phyloP scores from a whole-genome alignment of 805 yeast genomes.

The Pichia membranifaciens region DNA sequence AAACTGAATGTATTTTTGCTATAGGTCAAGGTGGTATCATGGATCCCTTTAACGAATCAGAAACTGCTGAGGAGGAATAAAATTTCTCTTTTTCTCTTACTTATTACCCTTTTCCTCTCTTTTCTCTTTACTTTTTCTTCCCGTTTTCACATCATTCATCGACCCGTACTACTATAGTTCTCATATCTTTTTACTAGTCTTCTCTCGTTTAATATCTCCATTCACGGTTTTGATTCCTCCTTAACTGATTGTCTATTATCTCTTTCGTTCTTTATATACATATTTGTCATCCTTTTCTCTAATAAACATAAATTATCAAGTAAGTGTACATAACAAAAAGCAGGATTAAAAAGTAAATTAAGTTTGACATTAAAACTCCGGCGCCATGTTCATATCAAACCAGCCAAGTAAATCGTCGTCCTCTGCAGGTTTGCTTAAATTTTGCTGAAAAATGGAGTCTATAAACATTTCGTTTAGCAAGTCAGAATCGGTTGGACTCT shows the following conservation, averaged over 20 bases:
- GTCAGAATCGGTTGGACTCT: conserved; percentile 24
- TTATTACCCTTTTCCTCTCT: background rate
- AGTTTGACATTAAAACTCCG: conserved; percentile 39
- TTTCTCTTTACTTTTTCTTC: background rate
- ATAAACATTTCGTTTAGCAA: conserved; percentile 27
- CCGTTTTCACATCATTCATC: no score
- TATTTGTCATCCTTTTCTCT: background rate
- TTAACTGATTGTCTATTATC: no score
- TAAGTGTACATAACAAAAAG: background rate
- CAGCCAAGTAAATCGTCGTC: conserved; percentile 88
- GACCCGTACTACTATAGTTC: no score
- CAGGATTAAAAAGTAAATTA: background rate
- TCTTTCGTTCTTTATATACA: background rate
- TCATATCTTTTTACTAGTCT: background rate
- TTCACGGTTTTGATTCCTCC: no score
- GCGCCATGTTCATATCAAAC: conserved; percentile 79
- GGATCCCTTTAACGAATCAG: conserved; percentile 61
- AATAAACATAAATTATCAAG: no score
- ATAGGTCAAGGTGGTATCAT: conserved; percentile 96
- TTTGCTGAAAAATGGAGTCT: conserved; percentile 66
- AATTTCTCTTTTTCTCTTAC: background rate
- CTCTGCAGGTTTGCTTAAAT: conserved; percentile 74
- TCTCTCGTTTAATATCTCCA: background rate
- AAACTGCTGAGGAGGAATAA: conserved; percentile 45
- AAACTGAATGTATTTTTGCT: conserved; percentile 90